These are phyloP conservation scores for Trichoderma gamsii DNA, from an alignment of 495 filamentous ascomycete species.

Conservation along the genomic window DNA sequence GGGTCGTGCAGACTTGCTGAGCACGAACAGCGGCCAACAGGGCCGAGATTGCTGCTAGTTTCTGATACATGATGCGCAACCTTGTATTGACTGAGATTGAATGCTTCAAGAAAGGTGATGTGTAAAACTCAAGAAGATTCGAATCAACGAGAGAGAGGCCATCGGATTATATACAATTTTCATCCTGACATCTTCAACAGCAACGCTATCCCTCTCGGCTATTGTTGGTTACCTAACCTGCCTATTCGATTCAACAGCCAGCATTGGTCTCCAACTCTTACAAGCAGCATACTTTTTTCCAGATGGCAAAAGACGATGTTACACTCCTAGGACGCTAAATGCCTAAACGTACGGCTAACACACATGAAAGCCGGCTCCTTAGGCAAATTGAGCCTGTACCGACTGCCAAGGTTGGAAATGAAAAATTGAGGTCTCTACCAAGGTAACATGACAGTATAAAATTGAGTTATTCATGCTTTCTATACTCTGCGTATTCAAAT, in stretches of 20 bases:
- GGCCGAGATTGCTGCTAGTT: slow-evolving; percentile 29
- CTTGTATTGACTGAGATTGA: neutral
- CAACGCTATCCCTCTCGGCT: neutral
- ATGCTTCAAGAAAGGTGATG: neutral
- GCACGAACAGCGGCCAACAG: slow-evolving; percentile 38
- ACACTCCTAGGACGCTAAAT: neutral
- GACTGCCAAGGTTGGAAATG: too few relatives aligned
- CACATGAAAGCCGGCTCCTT: neutral
- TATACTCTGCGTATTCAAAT: too few relatives aligned
- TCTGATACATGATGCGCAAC: slow-evolving; percentile 6
- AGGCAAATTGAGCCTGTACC: neutral
- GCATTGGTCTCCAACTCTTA: neutral
- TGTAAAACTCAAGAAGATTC: neutral
- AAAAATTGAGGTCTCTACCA: too few relatives aligned
- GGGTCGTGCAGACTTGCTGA: slow-evolving; percentile 54
- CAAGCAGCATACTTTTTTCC: neutral
- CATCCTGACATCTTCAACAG: neutral
- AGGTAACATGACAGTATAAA: too few relatives aligned
- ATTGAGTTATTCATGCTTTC: too few relatives aligned
- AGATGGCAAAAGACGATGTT: neutral
- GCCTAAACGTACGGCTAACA: neutral
- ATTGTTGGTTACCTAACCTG: neutral
- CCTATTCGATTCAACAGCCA: neutral
- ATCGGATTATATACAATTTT: neutral
- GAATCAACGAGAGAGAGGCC: neutral